Base-by-base conservation (phyloP, 306 rosid genomes). In the Castanea crenata region DNA sequence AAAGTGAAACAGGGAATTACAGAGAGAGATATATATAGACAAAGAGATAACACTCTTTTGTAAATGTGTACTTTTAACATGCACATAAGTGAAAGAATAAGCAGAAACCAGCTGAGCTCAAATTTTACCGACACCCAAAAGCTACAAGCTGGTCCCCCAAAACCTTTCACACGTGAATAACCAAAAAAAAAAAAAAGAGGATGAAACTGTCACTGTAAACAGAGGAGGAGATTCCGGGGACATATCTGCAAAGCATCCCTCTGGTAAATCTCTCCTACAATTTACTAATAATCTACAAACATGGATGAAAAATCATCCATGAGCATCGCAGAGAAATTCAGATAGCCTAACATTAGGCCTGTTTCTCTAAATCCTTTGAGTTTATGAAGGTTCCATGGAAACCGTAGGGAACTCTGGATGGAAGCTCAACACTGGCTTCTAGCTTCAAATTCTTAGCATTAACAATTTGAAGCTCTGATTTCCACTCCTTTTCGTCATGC, bases 81-180 rank as follows among this genome's bases (percentile, higher is more conserved):
- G 72, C 71, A 82, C 76, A 56, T 63, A 76, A 73, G 88, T 83
- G 93, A 85, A 81, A 82, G 92, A 82, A 83, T 70, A 85, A 83
- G 84, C 85, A 86, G 87, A 84, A 85, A 91, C 89, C 93, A 91
- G 92, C 96, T 93, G 99, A 95, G 98, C 99, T 93, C 81, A 89
- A 79, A 29, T 76, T 69, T 86, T 79, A 85, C 76, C 86, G 86
- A 83, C 77, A 84, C 74, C 85, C 85, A 74, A 89, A 92, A 95
- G 99, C 98, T 93, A 78, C 99, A 68, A 86, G 87, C 90, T 85
- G 92, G 87, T 77, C 84, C 87, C 83, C 86, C 74, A 86, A 90
- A 84, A 74, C 82, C 92, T 90, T 83, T 79, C 90, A 83, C 91
- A 71, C 38, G 29, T 34, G 70, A 59, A 3, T 6, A 54, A 83